phyloP scores from a whole-genome alignment of 1,284 basidiomycete genomes.

The Ustilago shanxiensis region DNA sequence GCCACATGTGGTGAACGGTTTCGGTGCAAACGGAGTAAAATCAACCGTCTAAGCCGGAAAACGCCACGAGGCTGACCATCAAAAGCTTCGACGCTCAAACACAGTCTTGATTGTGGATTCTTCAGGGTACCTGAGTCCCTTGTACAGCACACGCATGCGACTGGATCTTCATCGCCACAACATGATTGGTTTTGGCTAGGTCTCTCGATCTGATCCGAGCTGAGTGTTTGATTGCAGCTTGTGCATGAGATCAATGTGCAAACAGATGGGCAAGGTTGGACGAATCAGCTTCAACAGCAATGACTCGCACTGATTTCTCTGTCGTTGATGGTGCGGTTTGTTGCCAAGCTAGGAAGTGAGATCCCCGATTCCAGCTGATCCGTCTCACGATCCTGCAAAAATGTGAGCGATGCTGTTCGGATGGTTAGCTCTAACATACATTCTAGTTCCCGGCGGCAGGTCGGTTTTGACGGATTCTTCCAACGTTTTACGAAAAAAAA shows the following conservation, averaged over 20 bases:
- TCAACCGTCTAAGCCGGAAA: conserved; percentile 10
- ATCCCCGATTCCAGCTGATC: too few species aligned
- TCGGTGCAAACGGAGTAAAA: conserved; percentile 8
- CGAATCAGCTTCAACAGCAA: conserved; percentile 7
- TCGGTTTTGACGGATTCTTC: conserved; percentile 31
- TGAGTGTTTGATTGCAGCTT: conserved; percentile 1
- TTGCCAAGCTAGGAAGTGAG: too few species aligned
- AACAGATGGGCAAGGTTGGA: background rate
- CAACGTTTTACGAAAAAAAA: background rate
- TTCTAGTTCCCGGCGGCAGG: background rate
- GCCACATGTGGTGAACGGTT: background rate
- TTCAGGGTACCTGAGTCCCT: conserved; percentile 4
- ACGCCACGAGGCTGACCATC: background rate
- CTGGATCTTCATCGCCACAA: background rate
- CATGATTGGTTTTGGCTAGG: background rate
- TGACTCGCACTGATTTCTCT: background rate
- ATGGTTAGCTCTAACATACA: background rate
- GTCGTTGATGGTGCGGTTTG: too few species aligned
- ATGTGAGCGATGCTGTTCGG: too few species aligned
- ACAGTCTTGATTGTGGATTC: background rate
- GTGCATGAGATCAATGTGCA: conserved; percentile 1
- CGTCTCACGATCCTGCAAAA: too few species aligned
- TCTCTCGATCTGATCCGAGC: conserved; percentile 7
- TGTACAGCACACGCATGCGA: background rate
- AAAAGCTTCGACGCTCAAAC: background rate